These are phyloP conservation scores for Aegilops sharonensis DNA, from an alignment of 176 grass and related monocot species.

Conservation along the genomic window DNA sequence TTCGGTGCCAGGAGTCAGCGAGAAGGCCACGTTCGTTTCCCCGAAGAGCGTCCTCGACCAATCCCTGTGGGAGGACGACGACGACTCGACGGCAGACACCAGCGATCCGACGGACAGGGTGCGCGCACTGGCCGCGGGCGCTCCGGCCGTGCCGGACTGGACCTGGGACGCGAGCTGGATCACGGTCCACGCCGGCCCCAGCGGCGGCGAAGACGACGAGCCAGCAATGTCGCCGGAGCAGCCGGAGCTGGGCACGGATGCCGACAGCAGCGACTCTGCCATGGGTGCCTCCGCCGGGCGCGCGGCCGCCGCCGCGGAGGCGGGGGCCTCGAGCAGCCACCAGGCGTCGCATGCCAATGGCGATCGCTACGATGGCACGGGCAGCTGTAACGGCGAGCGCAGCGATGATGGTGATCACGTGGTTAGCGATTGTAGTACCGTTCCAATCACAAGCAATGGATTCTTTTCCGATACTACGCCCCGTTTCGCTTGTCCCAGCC, in stretches of 20 bases:
- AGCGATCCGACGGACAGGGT: not conserved
- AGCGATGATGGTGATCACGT: constrained; percentile 17
- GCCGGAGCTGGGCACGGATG: not conserved
- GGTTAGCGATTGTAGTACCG: not conserved
- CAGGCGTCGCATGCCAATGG: not conserved
- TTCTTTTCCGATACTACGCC: not conserved
- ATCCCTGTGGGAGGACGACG: constrained; percentile 30
- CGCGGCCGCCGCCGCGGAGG: not conserved
- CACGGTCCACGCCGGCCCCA: constrained; percentile 13
- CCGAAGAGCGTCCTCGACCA: constrained; percentile 52
- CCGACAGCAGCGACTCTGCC: not conserved
- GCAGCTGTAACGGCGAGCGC: constrained; percentile 3
- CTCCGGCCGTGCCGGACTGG: constrained; percentile 12
- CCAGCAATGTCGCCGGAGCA: not conserved
- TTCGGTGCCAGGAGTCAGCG: not conserved
- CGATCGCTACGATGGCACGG: not conserved
- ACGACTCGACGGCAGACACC: not conserved
- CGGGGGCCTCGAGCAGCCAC: not conserved
- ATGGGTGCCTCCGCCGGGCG: not conserved
- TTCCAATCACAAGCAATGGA: constrained; percentile 16
- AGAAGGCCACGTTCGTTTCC: constrained; percentile 10
- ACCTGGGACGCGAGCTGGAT: constrained; percentile 44
- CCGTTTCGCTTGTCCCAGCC: not conserved
- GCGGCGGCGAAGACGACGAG: not conserved
- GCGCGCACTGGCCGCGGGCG: constrained; percentile 10